phyloP scores from a whole-genome alignment of 495 filamentous ascomycete species.

The Neurospora sp. region DNA sequence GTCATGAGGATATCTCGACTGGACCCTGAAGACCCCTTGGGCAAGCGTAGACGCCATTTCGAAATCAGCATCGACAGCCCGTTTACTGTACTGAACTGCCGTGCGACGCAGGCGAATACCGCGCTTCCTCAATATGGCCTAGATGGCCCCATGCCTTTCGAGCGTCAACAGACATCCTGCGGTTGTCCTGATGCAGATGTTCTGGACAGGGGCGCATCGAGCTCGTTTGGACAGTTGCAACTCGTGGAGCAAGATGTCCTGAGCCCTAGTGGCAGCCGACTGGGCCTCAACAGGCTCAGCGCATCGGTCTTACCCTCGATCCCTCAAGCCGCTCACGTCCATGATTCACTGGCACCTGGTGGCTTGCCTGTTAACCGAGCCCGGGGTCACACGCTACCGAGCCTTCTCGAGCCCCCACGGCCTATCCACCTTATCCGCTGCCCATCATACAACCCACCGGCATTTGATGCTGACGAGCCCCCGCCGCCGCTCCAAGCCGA shows the following conservation, averaged over 20 bases:
- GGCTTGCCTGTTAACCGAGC: slow-evolving; percentile 2
- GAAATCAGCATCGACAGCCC: slow-evolving; percentile 99
- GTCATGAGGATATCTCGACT: slow-evolving; percentile 89
- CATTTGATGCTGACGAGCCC: slow-evolving; percentile 82
- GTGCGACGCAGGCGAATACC: slow-evolving; percentile 84
- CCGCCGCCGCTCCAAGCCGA: slow-evolving; percentile 43
- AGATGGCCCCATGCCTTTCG: slow-evolving; percentile 34
- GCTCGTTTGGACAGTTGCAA: slow-evolving; percentile 15
- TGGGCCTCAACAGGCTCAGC: slow-evolving; percentile 15
- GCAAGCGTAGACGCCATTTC: slow-evolving; percentile 81
- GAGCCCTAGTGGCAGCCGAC: slow-evolving; percentile 4
- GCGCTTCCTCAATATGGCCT: slow-evolving; percentile 75
- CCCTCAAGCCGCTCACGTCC: slow-evolving; percentile 23
- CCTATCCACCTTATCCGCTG: slow-evolving; percentile 86
- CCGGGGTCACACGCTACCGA: slow-evolving; percentile 1
- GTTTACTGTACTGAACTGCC: slow-evolving; percentile 91
- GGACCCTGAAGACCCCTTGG: slow-evolving; percentile 65
- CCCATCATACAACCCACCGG: slow-evolving; percentile 82
- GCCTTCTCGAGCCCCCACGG: slow-evolving; percentile 25
- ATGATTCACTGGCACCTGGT: background rate
- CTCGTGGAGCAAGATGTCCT: slow-evolving; percentile 16
- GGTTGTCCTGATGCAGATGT: slow-evolving; percentile 65
- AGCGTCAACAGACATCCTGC: slow-evolving; percentile 49
- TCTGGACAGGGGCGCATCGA: slow-evolving; percentile 28
- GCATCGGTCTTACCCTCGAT: slow-evolving; percentile 8